These are phyloP conservation scores for Thuja plicata DNA, from an alignment of 83 land plant species.

Conservation along the genomic window DNA sequence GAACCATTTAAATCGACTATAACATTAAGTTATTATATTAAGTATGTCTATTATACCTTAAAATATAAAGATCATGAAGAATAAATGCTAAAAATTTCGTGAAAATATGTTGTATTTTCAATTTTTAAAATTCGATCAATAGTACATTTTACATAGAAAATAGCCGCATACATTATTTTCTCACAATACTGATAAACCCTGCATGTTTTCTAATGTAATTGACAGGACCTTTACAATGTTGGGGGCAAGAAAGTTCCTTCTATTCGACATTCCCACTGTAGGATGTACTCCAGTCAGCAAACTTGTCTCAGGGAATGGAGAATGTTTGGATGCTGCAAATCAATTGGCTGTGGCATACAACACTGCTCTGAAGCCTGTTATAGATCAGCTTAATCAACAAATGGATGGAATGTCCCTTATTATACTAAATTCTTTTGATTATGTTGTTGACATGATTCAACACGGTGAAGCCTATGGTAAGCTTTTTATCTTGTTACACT, in stretches of 20 bases:
- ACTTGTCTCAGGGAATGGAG: not conserved
- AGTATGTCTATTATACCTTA: too few species aligned
- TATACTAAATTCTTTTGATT: not conserved
- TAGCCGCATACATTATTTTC: too few species aligned
- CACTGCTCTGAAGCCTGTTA: not conserved
- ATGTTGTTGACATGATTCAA: not conserved
- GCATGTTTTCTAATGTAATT: not conserved
- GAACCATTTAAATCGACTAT: too few species aligned
- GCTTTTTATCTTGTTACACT: too few species aligned
- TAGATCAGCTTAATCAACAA: not conserved
- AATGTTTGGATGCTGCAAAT: conserved; percentile 1
- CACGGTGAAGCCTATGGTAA: not conserved
- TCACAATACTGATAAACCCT: too few species aligned
- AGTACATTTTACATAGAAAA: too few species aligned
- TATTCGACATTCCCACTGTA: not conserved
- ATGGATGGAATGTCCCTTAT: not conserved
- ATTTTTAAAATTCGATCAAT: too few species aligned
- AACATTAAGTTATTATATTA: too few species aligned
- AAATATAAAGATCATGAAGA: too few species aligned
- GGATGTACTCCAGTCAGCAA: not conserved
- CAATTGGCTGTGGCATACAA: not conserved
- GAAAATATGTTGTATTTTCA: too few species aligned
- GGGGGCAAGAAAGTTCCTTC: conserved; percentile 12
- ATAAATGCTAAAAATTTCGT: too few species aligned
- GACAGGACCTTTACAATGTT: not conserved